Evolutionary conservation across 176 grass and related monocot genomes (phyloP).

Genomic region (Eremochloa ophiuroides): DNA sequence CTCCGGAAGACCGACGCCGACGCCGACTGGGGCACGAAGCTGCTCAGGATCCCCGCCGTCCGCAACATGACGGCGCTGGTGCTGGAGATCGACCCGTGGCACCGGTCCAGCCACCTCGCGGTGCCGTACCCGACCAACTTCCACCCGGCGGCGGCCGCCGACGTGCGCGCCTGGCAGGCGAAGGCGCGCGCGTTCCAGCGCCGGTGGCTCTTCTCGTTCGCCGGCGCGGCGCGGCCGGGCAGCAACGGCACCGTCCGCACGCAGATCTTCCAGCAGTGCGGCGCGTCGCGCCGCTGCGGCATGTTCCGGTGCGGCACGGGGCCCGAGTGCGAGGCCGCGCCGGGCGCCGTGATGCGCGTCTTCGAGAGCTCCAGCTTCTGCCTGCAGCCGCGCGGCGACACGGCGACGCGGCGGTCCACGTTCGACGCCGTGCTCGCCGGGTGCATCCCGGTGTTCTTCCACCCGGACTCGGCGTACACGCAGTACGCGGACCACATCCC

Average conservation of each 20-base stretch:
- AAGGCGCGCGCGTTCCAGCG: conserved; percentile 23
- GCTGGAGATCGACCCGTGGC: conserved; percentile 46
- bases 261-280: conserved; percentile 56
- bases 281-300: conserved; percentile 33
- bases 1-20: conserved; percentile 18
- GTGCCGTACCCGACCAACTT: conserved; percentile 67
- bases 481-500: conserved; percentile 58
- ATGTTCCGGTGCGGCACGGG: conserved; percentile 37
- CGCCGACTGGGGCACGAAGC: conserved; percentile 40
- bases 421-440: conserved; percentile 68
- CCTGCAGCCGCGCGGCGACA: conserved; percentile 63
- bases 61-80: conserved; percentile 56
- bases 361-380: conserved; percentile 53
- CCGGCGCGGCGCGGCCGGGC: conserved; percentile 42
- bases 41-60: conserved; percentile 48
- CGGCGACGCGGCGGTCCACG: conserved; percentile 48
- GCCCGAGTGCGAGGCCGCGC: conserved; percentile 25
- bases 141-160: conserved; percentile 51
- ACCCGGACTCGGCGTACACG: conserved; percentile 46
- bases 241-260: conserved; percentile 36
- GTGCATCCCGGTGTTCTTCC: conserved; percentile 69
- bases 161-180: conserved; percentile 42
- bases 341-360: conserved; percentile 37
- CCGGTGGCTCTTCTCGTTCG: conserved; percentile 60
- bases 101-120: conserved; percentile 27